Percentiles rank a stretch among this genome's conserved stretches.
Conservation (phyloP, 2,329 filamentous ascomycete species). For the Alternaria sp. region DNA sequence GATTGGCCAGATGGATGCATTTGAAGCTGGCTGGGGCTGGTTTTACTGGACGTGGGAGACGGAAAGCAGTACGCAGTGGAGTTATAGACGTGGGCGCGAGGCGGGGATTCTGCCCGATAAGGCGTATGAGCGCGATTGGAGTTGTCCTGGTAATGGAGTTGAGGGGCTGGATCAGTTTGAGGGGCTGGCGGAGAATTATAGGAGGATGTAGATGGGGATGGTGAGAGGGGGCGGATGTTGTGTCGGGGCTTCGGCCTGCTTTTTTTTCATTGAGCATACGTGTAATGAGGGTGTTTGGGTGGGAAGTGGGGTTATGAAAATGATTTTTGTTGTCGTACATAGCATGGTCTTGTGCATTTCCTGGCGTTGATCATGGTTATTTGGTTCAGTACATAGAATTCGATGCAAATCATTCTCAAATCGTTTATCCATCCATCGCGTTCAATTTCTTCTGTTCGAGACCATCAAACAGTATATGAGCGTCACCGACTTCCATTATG, state of each 20-base stretch:
- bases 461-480: neutral
- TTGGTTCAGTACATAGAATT: neutral
- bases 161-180: constrained; percentile 49
- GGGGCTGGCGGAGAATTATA: constrained; percentile 55
- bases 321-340: neutral
- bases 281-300: neutral
- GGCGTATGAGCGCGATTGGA: constrained; percentile 52
- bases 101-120: constrained; percentile 76
- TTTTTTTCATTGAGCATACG: neutral
- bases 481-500: neutral
- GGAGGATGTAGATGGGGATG: neutral
- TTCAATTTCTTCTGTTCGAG: neutral
- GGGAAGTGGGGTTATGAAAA: neutral
- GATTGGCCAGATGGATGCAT: constrained; percentile 93
- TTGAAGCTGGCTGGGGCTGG: constrained; percentile 95
- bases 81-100: constrained; percentile 79
- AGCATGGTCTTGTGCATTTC: neutral
- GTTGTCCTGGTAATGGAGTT: constrained; percentile 42
- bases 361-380: neutral
- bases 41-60: constrained; percentile 99
- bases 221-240: neutral
- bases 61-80: constrained; percentile 87
- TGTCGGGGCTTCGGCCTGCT: neutral
- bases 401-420: neutral
- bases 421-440: neutral